Conservation (phyloP, 768 basidiomycete species). For the Tulasnella sp. region DNA sequence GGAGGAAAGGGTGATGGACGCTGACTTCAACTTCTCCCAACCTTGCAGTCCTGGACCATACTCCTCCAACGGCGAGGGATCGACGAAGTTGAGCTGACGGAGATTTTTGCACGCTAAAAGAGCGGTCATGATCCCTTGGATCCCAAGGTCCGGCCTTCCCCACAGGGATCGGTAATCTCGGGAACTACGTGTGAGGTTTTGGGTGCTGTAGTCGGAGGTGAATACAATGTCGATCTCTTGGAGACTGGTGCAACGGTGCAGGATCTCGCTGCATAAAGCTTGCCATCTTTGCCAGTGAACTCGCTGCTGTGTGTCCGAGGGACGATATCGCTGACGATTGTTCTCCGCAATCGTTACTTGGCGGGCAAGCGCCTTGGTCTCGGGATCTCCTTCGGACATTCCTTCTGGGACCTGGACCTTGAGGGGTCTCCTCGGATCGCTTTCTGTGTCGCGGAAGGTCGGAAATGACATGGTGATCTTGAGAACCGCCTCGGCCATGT, state of each 20-base stretch:
- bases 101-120: slow-evolving; percentile 22
- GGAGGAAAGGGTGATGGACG: slow-evolving; percentile 16
- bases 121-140: slow-evolving; percentile 20
- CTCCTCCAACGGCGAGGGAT: slow-evolving; percentile 23
- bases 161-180: slow-evolving; percentile 18
- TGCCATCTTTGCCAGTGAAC: slow-evolving; percentile 24
- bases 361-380: neutral
- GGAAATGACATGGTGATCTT: slow-evolving; percentile 22
- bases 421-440: slow-evolving; percentile 18
- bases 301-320: slow-evolving; percentile 22
- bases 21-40: slow-evolving; percentile 19
- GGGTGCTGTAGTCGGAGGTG: slow-evolving; percentile 9
- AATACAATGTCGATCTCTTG: slow-evolving; percentile 19
- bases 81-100: slow-evolving; percentile 18
- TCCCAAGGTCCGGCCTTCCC: slow-evolving; percentile 17
- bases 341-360: neutral
- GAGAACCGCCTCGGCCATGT: slow-evolving; percentile 20
- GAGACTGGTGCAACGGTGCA: slow-evolving; percentile 20
- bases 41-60: slow-evolving; percentile 21
- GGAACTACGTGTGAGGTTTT: neutral
- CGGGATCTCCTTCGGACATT: neutral
- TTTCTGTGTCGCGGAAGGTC: slow-evolving; percentile 22
- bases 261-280: slow-evolving; percentile 17
- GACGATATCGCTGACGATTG: slow-evolving; percentile 9
- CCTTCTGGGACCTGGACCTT: neutral